These are phyloP conservation scores for Yamadazyma buinensis DNA, from an alignment of 1,139 yeast species.

Conservation along the genomic window DNA sequence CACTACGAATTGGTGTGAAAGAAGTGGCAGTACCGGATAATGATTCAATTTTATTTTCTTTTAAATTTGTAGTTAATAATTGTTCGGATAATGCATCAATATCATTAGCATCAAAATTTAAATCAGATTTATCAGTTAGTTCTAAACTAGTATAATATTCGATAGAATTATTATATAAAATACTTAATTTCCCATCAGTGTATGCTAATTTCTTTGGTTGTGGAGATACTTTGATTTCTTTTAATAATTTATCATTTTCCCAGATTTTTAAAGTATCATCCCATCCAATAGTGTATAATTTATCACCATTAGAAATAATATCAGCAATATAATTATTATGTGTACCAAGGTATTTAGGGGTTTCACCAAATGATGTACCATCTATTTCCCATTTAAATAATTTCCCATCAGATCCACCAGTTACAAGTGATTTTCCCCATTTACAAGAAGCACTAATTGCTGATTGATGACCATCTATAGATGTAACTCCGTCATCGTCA, in stretches of 20 bases:
- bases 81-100: constrained; percentile 26
- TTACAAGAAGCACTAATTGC: constrained; percentile 54
- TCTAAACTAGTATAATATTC: constrained; percentile 21
- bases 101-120: constrained; percentile 37
- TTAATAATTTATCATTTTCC: constrained; percentile 24
- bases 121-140: constrained; percentile 12
- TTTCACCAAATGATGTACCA: constrained; percentile 29
- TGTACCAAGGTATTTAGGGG: constrained; percentile 21
- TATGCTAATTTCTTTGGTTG: constrained; percentile 64
- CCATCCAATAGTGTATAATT: constrained; percentile 70
- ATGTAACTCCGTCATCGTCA: constrained; percentile 27
- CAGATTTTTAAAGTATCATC: constrained; percentile 70
- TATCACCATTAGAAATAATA: constrained; percentile 22
- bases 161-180: constrained; percentile 48
- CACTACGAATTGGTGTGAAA: constrained; percentile 42
- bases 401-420: constrained; percentile 87
- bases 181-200: constrained; percentile 26
- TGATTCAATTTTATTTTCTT: constrained; percentile 30
- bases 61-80: constrained; percentile 50
- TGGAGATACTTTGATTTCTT: constrained; percentile 32
- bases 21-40: constrained; percentile 10
- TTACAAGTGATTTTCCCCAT: constrained; percentile 28
- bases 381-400: constrained; percentile 54
- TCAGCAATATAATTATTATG: constrained; percentile 62
- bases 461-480: constrained; percentile 76